Evolutionary conservation across 2,329 filamentous ascomycete genomes (phyloP).

Genomic region (Alternaria ethzedia): DNA sequence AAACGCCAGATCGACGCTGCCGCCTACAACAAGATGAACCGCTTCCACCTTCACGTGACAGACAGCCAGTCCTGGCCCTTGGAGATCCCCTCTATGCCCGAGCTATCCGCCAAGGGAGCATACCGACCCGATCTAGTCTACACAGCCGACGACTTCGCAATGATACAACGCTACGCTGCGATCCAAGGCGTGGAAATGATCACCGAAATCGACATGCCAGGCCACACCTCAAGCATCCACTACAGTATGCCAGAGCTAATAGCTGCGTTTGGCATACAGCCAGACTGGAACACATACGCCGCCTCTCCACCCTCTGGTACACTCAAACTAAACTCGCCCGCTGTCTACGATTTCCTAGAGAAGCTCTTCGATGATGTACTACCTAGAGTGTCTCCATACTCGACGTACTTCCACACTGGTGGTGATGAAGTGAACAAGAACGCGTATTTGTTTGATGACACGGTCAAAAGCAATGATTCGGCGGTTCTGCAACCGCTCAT

Average conservation of each 20-base stretch:
- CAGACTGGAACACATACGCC: conserved; percentile 60
- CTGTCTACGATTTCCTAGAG: conserved; percentile 74
- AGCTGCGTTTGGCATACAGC: conserved; percentile 64
- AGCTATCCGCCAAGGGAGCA: conserved; percentile 74
- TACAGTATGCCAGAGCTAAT: conserved; percentile 74
- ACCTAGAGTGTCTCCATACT: conserved; percentile 65
- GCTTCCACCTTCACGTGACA: conserved; percentile 79
- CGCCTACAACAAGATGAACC: conserved; percentile 82
- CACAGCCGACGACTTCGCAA: conserved; percentile 66
- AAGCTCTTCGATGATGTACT: conserved; percentile 77
- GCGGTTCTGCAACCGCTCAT: conserved; percentile 74
- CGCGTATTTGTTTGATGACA: conserved; percentile 72
- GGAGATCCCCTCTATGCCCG: conserved; percentile 76
- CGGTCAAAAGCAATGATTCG: conserved; percentile 69
- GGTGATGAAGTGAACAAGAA: conserved; percentile 86
- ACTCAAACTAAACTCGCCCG: conserved; percentile 76
- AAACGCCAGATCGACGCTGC: conserved; percentile 77
- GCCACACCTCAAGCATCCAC: conserved; percentile 74
- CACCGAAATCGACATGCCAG: conserved; percentile 81
- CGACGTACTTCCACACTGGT: conserved; percentile 81
- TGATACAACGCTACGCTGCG: conserved; percentile 73
- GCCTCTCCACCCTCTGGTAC: conserved; percentile 65
- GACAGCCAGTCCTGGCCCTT: conserved; percentile 88
- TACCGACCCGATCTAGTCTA: conserved; percentile 74
- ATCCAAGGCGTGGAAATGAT: conserved; percentile 73